Conservation (phyloP, 2,329 filamentous ascomycete species). For the Phialophora tarda region DNA sequence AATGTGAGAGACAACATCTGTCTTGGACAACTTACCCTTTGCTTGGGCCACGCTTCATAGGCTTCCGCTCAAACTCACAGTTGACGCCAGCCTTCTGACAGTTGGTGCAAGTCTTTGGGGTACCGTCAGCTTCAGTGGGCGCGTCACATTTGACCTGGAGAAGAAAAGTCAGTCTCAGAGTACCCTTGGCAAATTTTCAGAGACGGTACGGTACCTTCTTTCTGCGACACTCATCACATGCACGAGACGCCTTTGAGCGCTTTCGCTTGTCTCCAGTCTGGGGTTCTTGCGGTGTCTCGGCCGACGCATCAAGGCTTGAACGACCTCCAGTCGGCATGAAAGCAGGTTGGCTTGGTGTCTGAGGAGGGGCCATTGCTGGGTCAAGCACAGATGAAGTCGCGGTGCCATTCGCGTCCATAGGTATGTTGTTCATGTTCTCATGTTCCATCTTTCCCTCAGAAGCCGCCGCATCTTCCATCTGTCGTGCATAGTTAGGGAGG, state of each 20-base stretch:
- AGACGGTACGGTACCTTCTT: conserved; percentile 66
- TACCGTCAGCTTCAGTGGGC: conserved; percentile 67
- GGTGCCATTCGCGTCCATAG: conserved; percentile 23
- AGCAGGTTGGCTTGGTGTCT: conserved; percentile 24
- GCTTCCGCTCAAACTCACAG: conserved; percentile 85
- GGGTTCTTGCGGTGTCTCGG: conserved; percentile 28
- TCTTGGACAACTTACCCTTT: conserved; percentile 68
- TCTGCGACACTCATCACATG: conserved; percentile 85
- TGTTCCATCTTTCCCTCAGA: conserved; percentile 14
- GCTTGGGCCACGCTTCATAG: conserved; percentile 85
- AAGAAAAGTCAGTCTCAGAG: conserved; percentile 24
- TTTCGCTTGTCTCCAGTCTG: conserved; percentile 68
- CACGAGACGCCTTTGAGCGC: conserved; percentile 82
- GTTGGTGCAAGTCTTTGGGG: conserved; percentile 75
- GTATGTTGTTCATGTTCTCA: conserved; percentile 17
- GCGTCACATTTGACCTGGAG: conserved; percentile 80
- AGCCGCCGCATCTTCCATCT: conserved; percentile 22
- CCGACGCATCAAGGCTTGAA: conserved; percentile 29
- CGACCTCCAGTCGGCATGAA: conserved; percentile 28
- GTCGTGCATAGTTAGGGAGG: conserved; percentile 25
- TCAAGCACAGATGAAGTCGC: conserved; percentile 20
- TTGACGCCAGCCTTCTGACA: conserved; percentile 76
- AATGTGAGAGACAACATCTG: neutral
- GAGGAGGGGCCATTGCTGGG: conserved; percentile 34
- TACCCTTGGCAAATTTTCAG: neutral